phyloP scores from a whole-genome alignment of 2,329 filamentous ascomycete genomes.

The Rhexocercosporidium sp. region DNA sequence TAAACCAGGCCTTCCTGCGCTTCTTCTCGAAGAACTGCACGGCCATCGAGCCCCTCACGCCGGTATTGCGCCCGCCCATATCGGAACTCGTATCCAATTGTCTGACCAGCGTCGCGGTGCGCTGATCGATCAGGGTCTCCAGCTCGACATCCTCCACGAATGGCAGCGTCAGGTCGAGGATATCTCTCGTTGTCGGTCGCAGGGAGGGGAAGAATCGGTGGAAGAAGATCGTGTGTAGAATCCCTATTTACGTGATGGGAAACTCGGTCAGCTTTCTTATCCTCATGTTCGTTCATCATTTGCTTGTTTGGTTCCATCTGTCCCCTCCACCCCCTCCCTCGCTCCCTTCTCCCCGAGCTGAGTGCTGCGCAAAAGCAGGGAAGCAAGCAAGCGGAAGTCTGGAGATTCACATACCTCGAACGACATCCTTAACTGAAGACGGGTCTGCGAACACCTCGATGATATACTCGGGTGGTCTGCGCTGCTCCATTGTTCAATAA shows the following conservation, averaged over 20 bases:
- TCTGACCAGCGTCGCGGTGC: slow-evolving; percentile 77
- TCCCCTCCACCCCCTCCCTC: not conserved
- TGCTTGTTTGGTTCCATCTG: not conserved
- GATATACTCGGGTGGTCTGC: slow-evolving; percentile 82
- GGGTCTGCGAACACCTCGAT: slow-evolving; percentile 94
- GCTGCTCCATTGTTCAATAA: slow-evolving; percentile 60
- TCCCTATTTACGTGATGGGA: slow-evolving; percentile 58
- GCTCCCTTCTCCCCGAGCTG: not conserved
- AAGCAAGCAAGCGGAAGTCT: not conserved
- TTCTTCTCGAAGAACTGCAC: slow-evolving; percentile 97
- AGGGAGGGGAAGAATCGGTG: slow-evolving; percentile 95
- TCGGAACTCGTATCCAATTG: slow-evolving; percentile 69
- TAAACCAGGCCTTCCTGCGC: slow-evolving; percentile 80
- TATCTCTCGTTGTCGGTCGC: slow-evolving; percentile 80
- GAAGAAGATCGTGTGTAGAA: slow-evolving; percentile 98
- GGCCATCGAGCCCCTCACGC: slow-evolving; percentile 77
- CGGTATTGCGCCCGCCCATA: slow-evolving; percentile 48
- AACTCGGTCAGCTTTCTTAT: slow-evolving; percentile 10
- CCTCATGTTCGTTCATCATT: too few relatives aligned
- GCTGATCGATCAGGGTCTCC: slow-evolving; percentile 91
- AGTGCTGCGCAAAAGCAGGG: not conserved
- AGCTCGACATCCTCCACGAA: slow-evolving; percentile 90
- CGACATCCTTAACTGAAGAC: slow-evolving; percentile 85
- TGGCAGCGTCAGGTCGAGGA: slow-evolving; percentile 88
- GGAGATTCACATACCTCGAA: slow-evolving; percentile 71